Conservation (phyloP, 2,329 filamentous ascomycete genomes). For the Cadophora malorum region DNA sequence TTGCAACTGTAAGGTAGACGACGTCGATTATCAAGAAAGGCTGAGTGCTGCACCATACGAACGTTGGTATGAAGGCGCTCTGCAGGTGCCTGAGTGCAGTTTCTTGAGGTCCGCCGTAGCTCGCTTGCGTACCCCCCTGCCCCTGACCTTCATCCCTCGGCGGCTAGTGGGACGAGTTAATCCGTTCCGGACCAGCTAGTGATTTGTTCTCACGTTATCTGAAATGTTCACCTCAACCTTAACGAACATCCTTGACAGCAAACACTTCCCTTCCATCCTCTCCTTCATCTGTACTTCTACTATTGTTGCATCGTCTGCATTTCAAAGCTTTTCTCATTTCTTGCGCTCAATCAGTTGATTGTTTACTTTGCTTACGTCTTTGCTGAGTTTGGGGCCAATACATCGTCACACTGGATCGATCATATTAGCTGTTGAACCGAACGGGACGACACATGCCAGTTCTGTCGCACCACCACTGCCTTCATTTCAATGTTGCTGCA, state of each 20-base stretch:
- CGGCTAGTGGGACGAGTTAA: background rate
- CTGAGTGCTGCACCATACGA: background rate
- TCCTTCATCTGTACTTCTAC: conserved; percentile 10
- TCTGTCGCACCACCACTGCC: background rate
- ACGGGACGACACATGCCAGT: conserved; percentile 16
- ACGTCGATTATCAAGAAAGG: conserved; percentile 22
- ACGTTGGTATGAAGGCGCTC: background rate
- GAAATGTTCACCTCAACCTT: conserved; percentile 1
- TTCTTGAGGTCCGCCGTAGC: background rate
- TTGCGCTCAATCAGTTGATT: conserved; percentile 1
- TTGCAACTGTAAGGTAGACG: background rate
- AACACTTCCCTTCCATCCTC: conserved; percentile 6
- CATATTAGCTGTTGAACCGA: conserved; percentile 1
- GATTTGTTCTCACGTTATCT: conserved; percentile 1
- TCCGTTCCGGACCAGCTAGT: background rate
- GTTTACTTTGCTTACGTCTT: conserved; percentile 2
- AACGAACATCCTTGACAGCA: background rate
- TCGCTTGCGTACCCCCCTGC: background rate
- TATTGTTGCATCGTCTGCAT: conserved; percentile 3
- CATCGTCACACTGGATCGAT: conserved; percentile 2
- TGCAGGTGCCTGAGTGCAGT: background rate
- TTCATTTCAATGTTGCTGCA: background rate
- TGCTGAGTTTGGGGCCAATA: conserved; percentile 3
- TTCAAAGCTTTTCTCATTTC: background rate
- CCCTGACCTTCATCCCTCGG: background rate